Evolutionary conservation across 106 monocot genomes (phyloP).

Genomic region (Dioscorea alata): DNA sequence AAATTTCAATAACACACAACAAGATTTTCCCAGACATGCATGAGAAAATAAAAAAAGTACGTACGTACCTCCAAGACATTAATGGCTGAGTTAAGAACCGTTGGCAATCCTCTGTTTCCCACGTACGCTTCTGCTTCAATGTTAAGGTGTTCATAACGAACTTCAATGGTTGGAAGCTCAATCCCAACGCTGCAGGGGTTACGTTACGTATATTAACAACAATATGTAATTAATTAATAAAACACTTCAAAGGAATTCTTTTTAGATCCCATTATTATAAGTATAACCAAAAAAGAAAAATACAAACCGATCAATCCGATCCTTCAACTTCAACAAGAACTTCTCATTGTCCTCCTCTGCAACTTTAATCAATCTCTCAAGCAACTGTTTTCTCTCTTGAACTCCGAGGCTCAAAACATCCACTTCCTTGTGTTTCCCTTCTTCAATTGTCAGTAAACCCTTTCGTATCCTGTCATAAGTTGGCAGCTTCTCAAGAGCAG

Average conservation of each 20-base stretch:
- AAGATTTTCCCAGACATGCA: no score
- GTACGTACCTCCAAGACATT: constrained; percentile 20
- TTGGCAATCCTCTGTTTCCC: constrained; percentile 31
- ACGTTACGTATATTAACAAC: neutral
- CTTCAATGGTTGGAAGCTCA: constrained; percentile 38
- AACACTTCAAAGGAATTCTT: no score
- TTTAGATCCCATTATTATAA: no score
- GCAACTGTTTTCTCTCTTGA: constrained; percentile 1
- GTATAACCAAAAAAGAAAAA: no score
- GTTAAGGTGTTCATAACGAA: constrained; percentile 27
- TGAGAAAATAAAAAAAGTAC: no score
- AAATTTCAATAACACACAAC: no score
- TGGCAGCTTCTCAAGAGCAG: constrained; percentile 36
- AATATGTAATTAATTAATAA: neutral
- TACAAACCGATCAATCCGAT: constrained; percentile 23
- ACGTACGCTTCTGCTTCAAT: constrained; percentile 28
- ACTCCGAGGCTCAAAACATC: constrained; percentile 14
- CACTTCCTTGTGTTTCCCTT: neutral
- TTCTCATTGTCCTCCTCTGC: constrained; percentile 39
- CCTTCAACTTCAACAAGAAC: constrained; percentile 27
- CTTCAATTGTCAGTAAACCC: constrained; percentile 7
- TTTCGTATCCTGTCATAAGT: constrained; percentile 21
- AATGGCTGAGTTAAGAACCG: constrained; percentile 21
- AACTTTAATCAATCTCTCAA: constrained; percentile 20
- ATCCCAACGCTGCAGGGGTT: constrained; percentile 25